Evolutionary conservation across 1,284 basidiomycete species (phyloP).

Genomic region (Ganoderma meredithae): DNA sequence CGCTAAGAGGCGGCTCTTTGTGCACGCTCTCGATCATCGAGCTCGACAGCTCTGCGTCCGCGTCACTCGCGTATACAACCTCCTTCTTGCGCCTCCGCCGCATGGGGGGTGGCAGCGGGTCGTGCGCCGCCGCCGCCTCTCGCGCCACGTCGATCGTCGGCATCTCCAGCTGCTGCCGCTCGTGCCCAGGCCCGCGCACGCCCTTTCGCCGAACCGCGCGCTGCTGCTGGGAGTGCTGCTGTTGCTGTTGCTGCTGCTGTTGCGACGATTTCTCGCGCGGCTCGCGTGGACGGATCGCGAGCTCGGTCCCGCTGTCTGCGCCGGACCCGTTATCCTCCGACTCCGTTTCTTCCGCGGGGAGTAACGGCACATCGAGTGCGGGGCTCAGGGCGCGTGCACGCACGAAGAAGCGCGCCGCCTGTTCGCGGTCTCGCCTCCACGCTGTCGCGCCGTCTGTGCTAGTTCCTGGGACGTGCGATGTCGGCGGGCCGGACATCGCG

Average conservation of each 20-base stretch:
- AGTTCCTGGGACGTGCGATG: conserved; percentile 26
- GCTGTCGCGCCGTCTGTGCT: conserved; percentile 54
- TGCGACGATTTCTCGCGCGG: conserved; percentile 14
- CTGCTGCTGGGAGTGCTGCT: conserved; percentile 18
- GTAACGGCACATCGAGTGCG: conserved; percentile 67
- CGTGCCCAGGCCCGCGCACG: conserved; percentile 13
- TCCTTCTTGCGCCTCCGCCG: conserved; percentile 38
- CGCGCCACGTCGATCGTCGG: conserved; percentile 51
- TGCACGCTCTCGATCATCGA: conserved; percentile 39
- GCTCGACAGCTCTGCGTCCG: conserved; percentile 35
- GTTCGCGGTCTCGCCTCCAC: conserved; percentile 74
- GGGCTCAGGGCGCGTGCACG: conserved; percentile 66
- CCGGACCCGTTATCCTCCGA: conserved; percentile 54
- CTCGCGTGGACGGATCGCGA: conserved; percentile 11
- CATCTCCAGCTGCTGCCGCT: conserved; percentile 35
- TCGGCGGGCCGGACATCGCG: conserved; percentile 41
- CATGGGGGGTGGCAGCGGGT: conserved; percentile 29
- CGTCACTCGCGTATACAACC: conserved; percentile 19
- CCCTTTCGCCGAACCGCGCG: conserved; percentile 15
- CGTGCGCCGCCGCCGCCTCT: conserved; percentile 36
- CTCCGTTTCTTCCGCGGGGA: conserved; percentile 61
- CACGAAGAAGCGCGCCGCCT: conserved; percentile 73
- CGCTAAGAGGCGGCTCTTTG: conserved; percentile 29
- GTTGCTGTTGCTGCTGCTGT: conserved; percentile 16
- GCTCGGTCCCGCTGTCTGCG: conserved; percentile 32